phyloP scores from a whole-genome alignment of 2,329 filamentous ascomycete genomes.

The Furcasterigmium sp. region DNA sequence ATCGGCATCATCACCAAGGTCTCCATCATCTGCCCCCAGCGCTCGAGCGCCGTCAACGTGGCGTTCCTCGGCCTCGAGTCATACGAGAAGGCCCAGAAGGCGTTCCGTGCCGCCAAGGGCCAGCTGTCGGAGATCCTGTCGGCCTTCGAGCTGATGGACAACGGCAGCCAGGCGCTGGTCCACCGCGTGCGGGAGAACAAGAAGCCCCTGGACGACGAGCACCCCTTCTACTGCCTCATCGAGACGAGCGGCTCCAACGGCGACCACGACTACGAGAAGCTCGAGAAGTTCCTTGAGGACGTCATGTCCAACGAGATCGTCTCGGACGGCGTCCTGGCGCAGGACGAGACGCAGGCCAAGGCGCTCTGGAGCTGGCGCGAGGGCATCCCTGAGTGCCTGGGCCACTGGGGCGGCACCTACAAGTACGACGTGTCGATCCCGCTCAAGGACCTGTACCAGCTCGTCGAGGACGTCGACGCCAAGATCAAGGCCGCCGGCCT shows the following conservation, averaged over 20 bases:
- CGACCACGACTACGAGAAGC: conserved; percentile 89
- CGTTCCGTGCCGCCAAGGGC: conserved; percentile 83
- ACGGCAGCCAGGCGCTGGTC: conserved; percentile 72
- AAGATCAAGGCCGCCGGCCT: conserved; percentile 70
- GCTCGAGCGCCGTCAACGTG: conserved; percentile 85
- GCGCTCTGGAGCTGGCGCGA: conserved; percentile 90
- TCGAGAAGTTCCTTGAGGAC: conserved; percentile 83
- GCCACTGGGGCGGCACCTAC: conserved; percentile 91
- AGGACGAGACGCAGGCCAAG: conserved; percentile 85
- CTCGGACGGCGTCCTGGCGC: conserved; percentile 81
- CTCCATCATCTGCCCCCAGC: conserved; percentile 83
- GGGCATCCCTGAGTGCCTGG: conserved; percentile 82
- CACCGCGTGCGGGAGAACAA: conserved; percentile 69
- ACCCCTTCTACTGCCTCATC: conserved; percentile 94
- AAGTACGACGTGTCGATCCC: conserved; percentile 98
- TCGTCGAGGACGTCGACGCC: conserved; percentile 80
- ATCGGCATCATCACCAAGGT: conserved; percentile 90
- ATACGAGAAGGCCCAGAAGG: conserved; percentile 80
- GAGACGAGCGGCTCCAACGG: conserved; percentile 94
- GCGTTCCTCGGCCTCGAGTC: conserved; percentile 89
- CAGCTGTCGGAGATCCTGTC: conserved; percentile 94
- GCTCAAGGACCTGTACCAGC: conserved; percentile 74
- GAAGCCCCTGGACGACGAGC: conserved; percentile 72
- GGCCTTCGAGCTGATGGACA: conserved; percentile 97
- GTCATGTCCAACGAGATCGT: conserved; percentile 88